A percentile compares a stretch with the other conserved stretches of the same genome.
Evolutionary conservation across 129 eudicot genomes (phyloP).

Genomic region (Glebionis coronaria): DNA sequence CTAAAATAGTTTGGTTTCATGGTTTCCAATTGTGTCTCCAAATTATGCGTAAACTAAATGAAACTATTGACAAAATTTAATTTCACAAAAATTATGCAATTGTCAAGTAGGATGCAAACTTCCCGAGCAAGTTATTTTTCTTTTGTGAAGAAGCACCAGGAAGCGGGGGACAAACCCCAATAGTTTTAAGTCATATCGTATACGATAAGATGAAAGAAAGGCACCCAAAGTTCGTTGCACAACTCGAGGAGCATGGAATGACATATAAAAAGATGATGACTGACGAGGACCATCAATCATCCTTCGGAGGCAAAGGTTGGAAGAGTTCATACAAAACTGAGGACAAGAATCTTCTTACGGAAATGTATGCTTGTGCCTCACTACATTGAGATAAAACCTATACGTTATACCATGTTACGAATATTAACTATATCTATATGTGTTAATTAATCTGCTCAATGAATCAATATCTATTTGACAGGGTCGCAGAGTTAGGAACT

Average conservation of each 20-base stretch:
- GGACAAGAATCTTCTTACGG: conserved; percentile 62
- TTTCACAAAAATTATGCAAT: background rate
- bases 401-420: background rate
- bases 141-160: conserved; percentile 81
- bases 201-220: conserved; percentile 29
- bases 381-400: background rate
- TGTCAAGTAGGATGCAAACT: conserved; percentile 45
- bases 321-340: conserved; percentile 56
- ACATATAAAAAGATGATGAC: conserved; percentile 34
- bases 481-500: conserved; percentile 72
- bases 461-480: conserved; percentile 18
- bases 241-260: conserved; percentile 30
- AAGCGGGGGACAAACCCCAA: conserved; percentile 76
- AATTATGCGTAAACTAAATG: background rate
- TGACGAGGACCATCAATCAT: conserved; percentile 66
- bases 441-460: background rate
- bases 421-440: background rate
- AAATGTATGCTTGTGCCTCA: conserved; percentile 47
- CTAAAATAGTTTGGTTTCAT: no score
- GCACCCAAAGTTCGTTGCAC: conserved; percentile 23
- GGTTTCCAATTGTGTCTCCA: background rate
- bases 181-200: conserved; percentile 42
- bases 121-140: conserved; percentile 73
- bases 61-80: background rate
- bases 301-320: conserved; percentile 73